Base-by-base conservation (phyloP, 2,329 filamentous ascomycete species). In the Gliomastix tumulicola region DNA sequence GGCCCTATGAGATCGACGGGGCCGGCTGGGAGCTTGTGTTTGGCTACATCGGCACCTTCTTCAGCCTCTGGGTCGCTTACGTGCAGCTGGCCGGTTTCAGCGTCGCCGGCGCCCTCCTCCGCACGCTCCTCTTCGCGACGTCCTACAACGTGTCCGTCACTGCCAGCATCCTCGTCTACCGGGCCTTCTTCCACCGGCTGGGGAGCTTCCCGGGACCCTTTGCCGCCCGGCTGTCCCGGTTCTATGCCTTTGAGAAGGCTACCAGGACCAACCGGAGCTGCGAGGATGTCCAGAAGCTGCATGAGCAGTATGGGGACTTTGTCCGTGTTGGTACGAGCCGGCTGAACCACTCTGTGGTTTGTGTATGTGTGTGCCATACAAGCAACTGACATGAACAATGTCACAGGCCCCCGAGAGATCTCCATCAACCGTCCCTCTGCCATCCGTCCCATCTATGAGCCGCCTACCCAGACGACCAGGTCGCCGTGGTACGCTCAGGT, bases 371-470 rank as follows among this genome's bases (percentile, higher is more conserved):
- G 7, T 15, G 7, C 13, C 7, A n/a, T 16, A 30, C n/a, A 30
- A 30, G 6, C 13, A 30, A n/a, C n/a, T 16, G n/a, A n/a, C n/a
- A n/a, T n/a, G n/a, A n/a, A n/a, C n/a, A n/a, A n/a, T 21, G 23
- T 20, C 41, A n/a, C 33, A 39, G 43, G 54, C 52, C 4, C 56
- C 55, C 3, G 49, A 45, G 56, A 59, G 27, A 23, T 61, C 3
- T 60, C 55, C 12, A 51, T 61, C 18, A 46, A 47, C 28, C 44
- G 52, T 18, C 50, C 50, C 2, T 43, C 49, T 4, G 49, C 54
- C 2, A 46, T 59, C 13, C 38, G 45, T 15, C 42, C 42, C 8
- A 49, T 60, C 15, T 49, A 59, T 37, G 35, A 20, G 25, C 35
- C 35, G 19, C 35, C 35, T 15, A 36, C 35, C 8, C 23, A 21